phyloP scores from a whole-genome alignment of 495 filamentous ascomycete species.

The Parachaetomium inaequale region DNA sequence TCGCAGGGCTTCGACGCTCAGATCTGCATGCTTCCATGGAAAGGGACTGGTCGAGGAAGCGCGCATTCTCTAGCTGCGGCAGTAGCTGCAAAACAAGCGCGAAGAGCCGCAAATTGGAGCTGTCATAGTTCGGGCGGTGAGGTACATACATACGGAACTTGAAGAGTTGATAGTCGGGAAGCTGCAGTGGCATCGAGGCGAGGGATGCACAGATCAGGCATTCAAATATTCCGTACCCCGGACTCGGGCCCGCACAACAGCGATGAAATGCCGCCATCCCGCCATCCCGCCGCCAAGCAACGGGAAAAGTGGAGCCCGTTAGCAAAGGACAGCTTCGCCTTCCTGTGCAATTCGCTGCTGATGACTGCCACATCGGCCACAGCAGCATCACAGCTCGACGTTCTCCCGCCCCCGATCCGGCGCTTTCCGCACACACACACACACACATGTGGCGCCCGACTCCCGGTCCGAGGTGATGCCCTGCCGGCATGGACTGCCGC shows the following conservation, averaged over 20 bases:
- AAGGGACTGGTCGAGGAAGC: not conserved
- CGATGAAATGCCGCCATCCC: not conserved
- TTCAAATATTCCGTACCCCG: not conserved
- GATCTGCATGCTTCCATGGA: not conserved
- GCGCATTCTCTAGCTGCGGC: not conserved
- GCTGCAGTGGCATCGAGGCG: not conserved
- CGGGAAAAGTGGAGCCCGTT: constrained; percentile 4
- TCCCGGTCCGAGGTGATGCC: constrained; percentile 41
- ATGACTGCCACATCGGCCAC: constrained; percentile 5
- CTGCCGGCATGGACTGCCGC: constrained; percentile 38
- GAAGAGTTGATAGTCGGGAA: not conserved
- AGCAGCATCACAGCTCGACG: not conserved
- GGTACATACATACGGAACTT: no score
- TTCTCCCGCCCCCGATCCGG: not conserved
- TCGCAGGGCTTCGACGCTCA: not conserved
- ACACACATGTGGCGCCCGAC: constrained; percentile 37
- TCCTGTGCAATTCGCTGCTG: not conserved
- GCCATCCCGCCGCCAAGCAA: constrained; percentile 13
- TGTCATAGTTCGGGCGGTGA: no score
- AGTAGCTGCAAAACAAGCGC: not conserved
- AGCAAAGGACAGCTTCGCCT: constrained; percentile 8
- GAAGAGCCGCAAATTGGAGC: not conserved
- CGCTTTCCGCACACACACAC: constrained; percentile 10
- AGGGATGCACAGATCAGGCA: not conserved
- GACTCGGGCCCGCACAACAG: not conserved